These are phyloP conservation scores for Scorias spongiosa DNA, from an alignment of 2,329 filamentous ascomycete species.

Conservation along the genomic window DNA sequence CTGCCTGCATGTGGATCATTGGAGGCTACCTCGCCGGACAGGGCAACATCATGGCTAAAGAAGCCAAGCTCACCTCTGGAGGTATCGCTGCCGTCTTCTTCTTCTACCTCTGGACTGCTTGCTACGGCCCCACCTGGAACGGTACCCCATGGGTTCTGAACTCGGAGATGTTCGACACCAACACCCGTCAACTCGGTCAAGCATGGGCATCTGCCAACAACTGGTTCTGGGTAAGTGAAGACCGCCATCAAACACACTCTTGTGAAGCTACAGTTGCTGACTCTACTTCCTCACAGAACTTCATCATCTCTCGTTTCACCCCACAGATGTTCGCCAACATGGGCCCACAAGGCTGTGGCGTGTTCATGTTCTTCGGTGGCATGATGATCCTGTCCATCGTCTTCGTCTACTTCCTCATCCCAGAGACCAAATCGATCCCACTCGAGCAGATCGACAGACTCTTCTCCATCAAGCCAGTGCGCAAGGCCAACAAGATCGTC, in stretches of 20 bases:
- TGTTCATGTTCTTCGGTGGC: conserved; percentile 32
- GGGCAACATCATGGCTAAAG: conserved; percentile 9
- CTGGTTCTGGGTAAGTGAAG: conserved; percentile 41
- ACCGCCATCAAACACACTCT: neutral
- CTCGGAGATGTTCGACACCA: conserved; percentile 58
- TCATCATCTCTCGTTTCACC: conserved; percentile 52
- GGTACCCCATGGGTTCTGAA: conserved; percentile 59
- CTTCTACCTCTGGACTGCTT: conserved; percentile 60
- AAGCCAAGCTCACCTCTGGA: conserved; percentile 23
- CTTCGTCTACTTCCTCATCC: conserved; percentile 31
- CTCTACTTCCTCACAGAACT: conserved; percentile 43
- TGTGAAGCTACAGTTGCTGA: neutral
- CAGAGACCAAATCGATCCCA: conserved; percentile 28
- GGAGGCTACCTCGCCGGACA: conserved; percentile 7
- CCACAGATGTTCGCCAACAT: conserved; percentile 43
- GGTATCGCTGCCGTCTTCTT: conserved; percentile 52
- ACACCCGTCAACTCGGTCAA: conserved; percentile 53
- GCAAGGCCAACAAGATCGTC: conserved; percentile 25
- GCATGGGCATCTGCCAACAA: conserved; percentile 57
- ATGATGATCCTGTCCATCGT: conserved; percentile 30
- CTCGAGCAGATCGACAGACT: conserved; percentile 33
- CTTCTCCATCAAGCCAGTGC: conserved; percentile 28
- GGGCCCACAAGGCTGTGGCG: conserved; percentile 22
- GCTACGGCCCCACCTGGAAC: conserved; percentile 42
- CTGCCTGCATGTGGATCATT: conserved; percentile 40